Evolutionary conservation across 306 rosid genomes (phyloP), one percentile per base, ranked within the genome.

Genomic region (Quercus aquifolioides): DNA sequence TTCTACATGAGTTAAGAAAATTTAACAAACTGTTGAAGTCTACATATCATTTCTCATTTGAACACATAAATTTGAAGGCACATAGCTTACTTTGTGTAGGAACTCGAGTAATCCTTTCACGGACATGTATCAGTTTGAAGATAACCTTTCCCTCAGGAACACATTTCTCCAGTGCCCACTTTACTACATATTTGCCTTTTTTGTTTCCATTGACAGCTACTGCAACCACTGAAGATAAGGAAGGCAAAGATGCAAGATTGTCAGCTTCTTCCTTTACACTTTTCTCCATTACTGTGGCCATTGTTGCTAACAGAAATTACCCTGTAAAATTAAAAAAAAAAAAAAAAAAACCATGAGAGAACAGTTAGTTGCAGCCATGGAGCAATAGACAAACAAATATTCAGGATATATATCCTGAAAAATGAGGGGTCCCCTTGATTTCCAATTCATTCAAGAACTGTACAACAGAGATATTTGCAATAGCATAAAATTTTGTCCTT

Each of bases 91-190:
- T 77, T 83, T 96, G 91, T 55, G 98, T 92, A 70, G 99, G 99
- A 80, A 93, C 92, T 23, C 85, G 76, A 54, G 69, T 80, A 78
- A 88, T 89, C 87, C 78, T 88, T 54, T 91, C 81, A 35, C 89
- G 83, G 75, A 95, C 87, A 80, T 95, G 98, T 20, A 95, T 78
- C 74, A 95, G 76, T 91, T 89, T 95, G 88, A 90, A 87, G 76
- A 65, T 26, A 55, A 80, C 80, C 81, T 69, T 80, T 78, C 93
- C 97, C 84, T 93, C 94, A 0, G 94, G 93, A 74, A 89, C 88
- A 86, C 93, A 91, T 86, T 91, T 91, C 33, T 91, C 92, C 19
- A 93, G 88, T 3, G 97, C 90, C 97, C 99, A 95, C 31, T 76
- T 88, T 35, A 93, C 87, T 8, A 93, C 86, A 85, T 84, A 80